Percentiles rank a stretch among this genome's conserved stretches.
These are phyloP conservation scores for Uncinocarpus reesii DNA, from an alignment of 2,329 filamentous ascomycete genomes.

Conservation along the genomic window DNA sequence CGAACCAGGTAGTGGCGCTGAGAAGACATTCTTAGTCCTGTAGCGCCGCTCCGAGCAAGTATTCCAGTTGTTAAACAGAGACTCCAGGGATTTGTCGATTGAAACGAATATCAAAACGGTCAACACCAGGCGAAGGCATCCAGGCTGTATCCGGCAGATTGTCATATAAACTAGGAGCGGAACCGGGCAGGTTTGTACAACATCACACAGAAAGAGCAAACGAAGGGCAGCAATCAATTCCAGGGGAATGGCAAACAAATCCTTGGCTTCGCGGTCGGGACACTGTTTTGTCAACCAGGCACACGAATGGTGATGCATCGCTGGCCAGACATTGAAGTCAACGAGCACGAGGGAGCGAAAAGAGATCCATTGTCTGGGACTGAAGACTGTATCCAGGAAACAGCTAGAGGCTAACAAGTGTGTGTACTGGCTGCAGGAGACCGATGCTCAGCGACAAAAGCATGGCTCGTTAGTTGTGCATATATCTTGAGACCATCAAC, in stretches of 20 bases:
- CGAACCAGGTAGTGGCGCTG: not conserved
- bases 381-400: not conserved
- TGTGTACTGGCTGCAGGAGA: not conserved
- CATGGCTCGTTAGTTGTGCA: slow-evolving; percentile 5
- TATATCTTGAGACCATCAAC: not conserved
- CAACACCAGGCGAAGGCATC: not conserved
- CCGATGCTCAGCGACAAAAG: slow-evolving; percentile 1
- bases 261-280: not conserved
- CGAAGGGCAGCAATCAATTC: not conserved
- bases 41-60: not conserved
- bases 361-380: not conserved
- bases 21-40: not conserved
- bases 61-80: not conserved
- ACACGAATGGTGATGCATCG: slow-evolving; percentile 6
- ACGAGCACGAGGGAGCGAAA: not conserved
- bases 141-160: not conserved
- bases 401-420: not conserved
- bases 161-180: not conserved
- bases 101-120: not conserved
- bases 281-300: slow-evolving; percentile 14
- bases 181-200: slow-evolving; percentile 1
- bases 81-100: not conserved
- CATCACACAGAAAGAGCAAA: slow-evolving; percentile 10
- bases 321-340: slow-evolving; percentile 2
- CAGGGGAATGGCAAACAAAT: slow-evolving; percentile 1